Evolutionary conservation across 371 early-diverging fungal genomes (phyloP), one percentile per base, ranked within the genome.

Genomic region (Mortierella sp.): DNA sequence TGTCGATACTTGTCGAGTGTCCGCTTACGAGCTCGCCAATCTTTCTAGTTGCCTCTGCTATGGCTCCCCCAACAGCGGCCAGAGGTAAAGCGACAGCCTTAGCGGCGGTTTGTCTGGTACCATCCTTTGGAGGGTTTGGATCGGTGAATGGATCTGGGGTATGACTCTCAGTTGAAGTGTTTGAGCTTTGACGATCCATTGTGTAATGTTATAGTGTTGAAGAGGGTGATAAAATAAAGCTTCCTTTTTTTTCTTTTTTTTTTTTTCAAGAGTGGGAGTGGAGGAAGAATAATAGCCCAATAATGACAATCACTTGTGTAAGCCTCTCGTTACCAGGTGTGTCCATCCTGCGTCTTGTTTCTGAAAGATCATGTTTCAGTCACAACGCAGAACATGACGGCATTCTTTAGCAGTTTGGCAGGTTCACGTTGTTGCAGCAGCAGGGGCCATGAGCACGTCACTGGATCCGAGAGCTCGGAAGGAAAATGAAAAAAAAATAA

Each of bases 61-160:
- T 24, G n/a, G 62, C 81, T 5, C 81, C 81, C 11, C 75, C 81
- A 4, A 69, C 76, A 3, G 81, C 81, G 5, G 81, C 81, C 39
- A 80, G 37, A 5, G 81, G 81, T 9, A 80, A 45, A 9, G 81
- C 68, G 0, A 72, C 59, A 24, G 39, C 59, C 37, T 80, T 72
- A 59, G 81, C 81, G 26, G 75, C 75, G 0, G 40, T 72, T 26
- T 80, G 81, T 22, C 76, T 49, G 2, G 30, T 20, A 18, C 76
- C 63, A 2, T 72, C 69, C 24, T 55, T 68, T 52, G 63, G 18
- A 12, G 76, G 73, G 30, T 80, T 72, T 16, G 81, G 81, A 32
- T 80, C 73, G 10, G 81, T 75, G 70, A 80, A 80, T 43, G 81
- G 76, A 3, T 80, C 81, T 55, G 75, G 18, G 6, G 81, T 75